phyloP scores from a whole-genome alignment of 352 stramenopile genomes.

The Globisporangium emineosum region DNA sequence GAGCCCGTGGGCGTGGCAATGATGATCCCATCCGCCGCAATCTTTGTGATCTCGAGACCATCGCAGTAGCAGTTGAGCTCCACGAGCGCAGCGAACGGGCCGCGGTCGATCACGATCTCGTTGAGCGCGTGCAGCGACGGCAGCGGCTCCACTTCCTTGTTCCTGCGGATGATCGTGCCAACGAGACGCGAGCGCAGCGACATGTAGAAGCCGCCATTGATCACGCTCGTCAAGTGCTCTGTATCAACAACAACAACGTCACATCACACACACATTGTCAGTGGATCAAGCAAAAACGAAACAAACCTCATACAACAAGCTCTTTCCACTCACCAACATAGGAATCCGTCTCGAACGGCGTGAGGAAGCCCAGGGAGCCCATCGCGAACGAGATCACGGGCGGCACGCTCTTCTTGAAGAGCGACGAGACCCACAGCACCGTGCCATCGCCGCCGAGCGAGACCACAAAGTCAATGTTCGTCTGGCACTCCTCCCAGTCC shows the following conservation, averaged over 20 bases:
- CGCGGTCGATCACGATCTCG: constrained; percentile 98
- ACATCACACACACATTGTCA: not conserved
- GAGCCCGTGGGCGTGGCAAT: constrained; percentile 97
- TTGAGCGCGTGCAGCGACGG: constrained; percentile 94
- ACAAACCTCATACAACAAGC: not conserved
- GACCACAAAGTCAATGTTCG: constrained; percentile 89
- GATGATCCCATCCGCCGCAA: constrained; percentile 96
- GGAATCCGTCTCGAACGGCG: constrained; percentile 86
- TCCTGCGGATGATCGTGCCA: constrained; percentile 64
- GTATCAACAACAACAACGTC: constrained; percentile 1
- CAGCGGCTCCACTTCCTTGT: constrained; percentile 49
- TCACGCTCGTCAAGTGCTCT: constrained; percentile 72
- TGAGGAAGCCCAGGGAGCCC: constrained; percentile 96
- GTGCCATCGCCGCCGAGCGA: constrained; percentile 95
- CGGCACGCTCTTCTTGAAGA: constrained; percentile 90
- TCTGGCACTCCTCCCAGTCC: constrained; percentile 70
- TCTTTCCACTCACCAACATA: constrained; percentile 27
- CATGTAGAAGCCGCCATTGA: constrained; percentile 83
- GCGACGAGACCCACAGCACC: constrained; percentile 84
- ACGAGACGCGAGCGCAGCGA: constrained; percentile 74
- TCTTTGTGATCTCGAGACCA: constrained; percentile 94
- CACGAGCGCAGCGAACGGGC: constrained; percentile 86
- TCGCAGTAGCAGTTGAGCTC: constrained; percentile 98
- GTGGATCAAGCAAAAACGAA: not conserved
- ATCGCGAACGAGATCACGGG: constrained; percentile 94